phyloP scores from a whole-genome alignment of 176 grass and related monocot species.

The Triticum monococcum region DNA sequence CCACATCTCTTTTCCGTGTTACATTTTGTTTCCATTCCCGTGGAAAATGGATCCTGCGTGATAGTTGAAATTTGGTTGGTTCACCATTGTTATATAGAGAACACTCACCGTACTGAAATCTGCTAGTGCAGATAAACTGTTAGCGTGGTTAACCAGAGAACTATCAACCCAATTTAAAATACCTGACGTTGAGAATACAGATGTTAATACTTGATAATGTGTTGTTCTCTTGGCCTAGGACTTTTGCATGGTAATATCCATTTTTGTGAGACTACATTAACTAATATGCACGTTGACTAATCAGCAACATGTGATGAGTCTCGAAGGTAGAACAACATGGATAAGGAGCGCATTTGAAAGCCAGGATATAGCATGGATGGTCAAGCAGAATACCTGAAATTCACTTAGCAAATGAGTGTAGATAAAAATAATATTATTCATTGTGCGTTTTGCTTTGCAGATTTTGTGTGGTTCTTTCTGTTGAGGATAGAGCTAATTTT shows the following conservation, averaged over 20 bases:
- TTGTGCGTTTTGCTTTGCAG: background rate
- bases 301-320: background rate
- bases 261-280: background rate
- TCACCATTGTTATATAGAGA: background rate
- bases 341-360: background rate
- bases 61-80: constrained; percentile 13
- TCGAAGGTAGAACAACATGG: background rate
- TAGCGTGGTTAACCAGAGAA: background rate
- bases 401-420: background rate
- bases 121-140: background rate
- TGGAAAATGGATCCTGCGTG: background rate
- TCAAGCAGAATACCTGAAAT: background rate
- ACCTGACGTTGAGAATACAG: background rate
- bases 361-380: background rate
- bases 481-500: background rate
- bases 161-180: constrained; percentile 4
- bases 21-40: background rate
- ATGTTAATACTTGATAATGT: constrained; percentile 10
- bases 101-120: background rate
- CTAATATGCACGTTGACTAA: background rate
- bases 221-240: background rate
- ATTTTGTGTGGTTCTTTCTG: background rate
- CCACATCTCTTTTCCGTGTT: background rate
- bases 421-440: background rate
- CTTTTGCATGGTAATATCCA: background rate